These are phyloP conservation scores for Crepidotus variabilis DNA, from an alignment of 768 basidiomycete genomes.

Conservation along the genomic window DNA sequence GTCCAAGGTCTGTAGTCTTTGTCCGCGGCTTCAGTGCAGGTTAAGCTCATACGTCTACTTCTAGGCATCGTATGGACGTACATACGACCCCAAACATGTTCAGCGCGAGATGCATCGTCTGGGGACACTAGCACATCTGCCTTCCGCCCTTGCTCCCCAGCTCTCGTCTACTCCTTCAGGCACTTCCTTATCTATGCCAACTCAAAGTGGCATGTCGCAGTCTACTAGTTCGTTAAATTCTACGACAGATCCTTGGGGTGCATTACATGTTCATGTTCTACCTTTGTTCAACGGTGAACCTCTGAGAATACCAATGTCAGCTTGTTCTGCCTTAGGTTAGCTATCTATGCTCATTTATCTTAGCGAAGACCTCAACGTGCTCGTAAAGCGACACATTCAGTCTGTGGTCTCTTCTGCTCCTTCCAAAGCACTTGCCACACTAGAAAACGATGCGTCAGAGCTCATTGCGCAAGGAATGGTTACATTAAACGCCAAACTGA, in stretches of 20 bases:
- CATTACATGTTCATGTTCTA: slow-evolving; percentile 81
- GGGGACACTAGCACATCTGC: slow-evolving; percentile 54
- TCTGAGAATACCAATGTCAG: slow-evolving; percentile 78
- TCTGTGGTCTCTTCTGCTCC: slow-evolving; percentile 70
- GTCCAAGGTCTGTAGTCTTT: slow-evolving; percentile 36
- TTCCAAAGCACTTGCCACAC: slow-evolving; percentile 64
- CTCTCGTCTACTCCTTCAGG: slow-evolving; percentile 48
- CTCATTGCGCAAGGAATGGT: slow-evolving; percentile 88
- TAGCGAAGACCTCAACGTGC: slow-evolving; percentile 84
- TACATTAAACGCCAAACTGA: slow-evolving; percentile 83
- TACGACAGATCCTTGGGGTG: slow-evolving; percentile 73
- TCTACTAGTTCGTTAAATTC: slow-evolving; percentile 36
- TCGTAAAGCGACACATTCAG: slow-evolving; percentile 78
- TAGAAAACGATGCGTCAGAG: slow-evolving; percentile 79
- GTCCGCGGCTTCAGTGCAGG: not conserved
- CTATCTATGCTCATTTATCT: slow-evolving; percentile 4
- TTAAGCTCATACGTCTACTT: not conserved
- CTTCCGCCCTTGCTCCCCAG: slow-evolving; percentile 47
- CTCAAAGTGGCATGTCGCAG: slow-evolving; percentile 35
- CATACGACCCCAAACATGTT: slow-evolving; percentile 78
- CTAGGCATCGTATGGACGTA: slow-evolving; percentile 59
- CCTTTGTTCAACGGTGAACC: slow-evolving; percentile 92
- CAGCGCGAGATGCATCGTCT: slow-evolving; percentile 84
- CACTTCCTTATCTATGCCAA: slow-evolving; percentile 39
- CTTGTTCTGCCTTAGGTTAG: slow-evolving; percentile 3